Percentiles rank a stretch among this genome's conserved stretches.
These are phyloP conservation scores for Conoideocrella luteorostrata DNA, from an alignment of 2,329 filamentous ascomycete species.

Conservation along the genomic window DNA sequence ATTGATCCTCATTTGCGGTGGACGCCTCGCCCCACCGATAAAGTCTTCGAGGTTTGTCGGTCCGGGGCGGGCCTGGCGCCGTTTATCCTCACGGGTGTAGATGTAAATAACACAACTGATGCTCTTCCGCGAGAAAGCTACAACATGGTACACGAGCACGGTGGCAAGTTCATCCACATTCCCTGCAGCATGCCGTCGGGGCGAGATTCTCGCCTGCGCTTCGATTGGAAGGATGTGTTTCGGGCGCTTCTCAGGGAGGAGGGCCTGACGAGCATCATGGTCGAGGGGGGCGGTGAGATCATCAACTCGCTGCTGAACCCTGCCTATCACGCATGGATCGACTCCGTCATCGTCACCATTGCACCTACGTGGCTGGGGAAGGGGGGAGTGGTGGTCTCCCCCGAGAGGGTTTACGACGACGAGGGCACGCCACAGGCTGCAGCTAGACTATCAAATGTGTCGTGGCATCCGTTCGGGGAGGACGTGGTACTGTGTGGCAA, in stretches of 20 bases:
- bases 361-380: slow-evolving; percentile 85
- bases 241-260: slow-evolving; percentile 45
- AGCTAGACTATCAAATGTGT: slow-evolving; percentile 58
- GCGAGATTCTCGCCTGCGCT: slow-evolving; percentile 33
- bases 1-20: slow-evolving; percentile 76
- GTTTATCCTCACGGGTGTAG: slow-evolving; percentile 56
- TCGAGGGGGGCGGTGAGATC: slow-evolving; percentile 79
- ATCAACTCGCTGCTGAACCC: slow-evolving; percentile 74
- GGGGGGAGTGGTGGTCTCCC: slow-evolving; percentile 74
- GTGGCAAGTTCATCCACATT: slow-evolving; percentile 46
- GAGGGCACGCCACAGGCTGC: slow-evolving; percentile 50
- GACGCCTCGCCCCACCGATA: slow-evolving; percentile 52
- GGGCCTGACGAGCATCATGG: slow-evolving; percentile 74
- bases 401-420: slow-evolving; percentile 47
- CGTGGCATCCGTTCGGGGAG: slow-evolving; percentile 72
- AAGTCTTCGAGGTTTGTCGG: slow-evolving; percentile 59
- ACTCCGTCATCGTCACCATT: slow-evolving; percentile 80
- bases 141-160: slow-evolving; percentile 38
- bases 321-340: slow-evolving; percentile 54
- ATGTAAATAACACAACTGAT: slow-evolving; percentile 31
- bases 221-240: slow-evolving; percentile 62
- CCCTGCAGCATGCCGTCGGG: slow-evolving; percentile 23
- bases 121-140: slow-evolving; percentile 37
- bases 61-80: slow-evolving; percentile 65
- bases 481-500: slow-evolving; percentile 78